Evolutionary conservation across 2,329 filamentous ascomycete genomes (phyloP).

Genomic region (Metarhizium robertsii): DNA sequence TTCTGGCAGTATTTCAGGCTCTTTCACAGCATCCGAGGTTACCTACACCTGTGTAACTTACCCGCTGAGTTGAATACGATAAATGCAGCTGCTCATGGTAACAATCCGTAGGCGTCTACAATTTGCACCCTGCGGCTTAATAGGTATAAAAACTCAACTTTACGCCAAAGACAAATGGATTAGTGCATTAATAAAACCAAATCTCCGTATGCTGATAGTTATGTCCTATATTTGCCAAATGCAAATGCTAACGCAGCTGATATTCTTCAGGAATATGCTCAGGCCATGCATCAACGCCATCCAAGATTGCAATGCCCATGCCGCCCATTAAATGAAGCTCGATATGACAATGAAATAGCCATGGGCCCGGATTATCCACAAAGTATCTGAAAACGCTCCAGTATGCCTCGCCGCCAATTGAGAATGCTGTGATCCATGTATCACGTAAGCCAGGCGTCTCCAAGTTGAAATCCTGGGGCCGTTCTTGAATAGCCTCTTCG

Average conservation of each 20-base stretch:
- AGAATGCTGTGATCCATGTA: constrained; percentile 12
- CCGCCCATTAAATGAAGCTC: constrained; percentile 35
- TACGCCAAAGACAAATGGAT: too few relatives aligned
- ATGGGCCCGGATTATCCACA: constrained; percentile 34
- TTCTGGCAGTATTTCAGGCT: too few relatives aligned
- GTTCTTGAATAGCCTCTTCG: constrained; percentile 23
- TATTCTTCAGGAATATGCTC: background rate
- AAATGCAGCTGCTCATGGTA: too few relatives aligned
- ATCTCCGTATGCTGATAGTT: too few relatives aligned
- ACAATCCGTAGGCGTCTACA: too few relatives aligned
- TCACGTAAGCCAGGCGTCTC: constrained; percentile 32
- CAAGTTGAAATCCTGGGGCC: constrained; percentile 33
- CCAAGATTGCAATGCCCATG: constrained; percentile 36
- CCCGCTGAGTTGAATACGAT: too few relatives aligned
- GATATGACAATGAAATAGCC: constrained; percentile 40
- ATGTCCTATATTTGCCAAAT: background rate
- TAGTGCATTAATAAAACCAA: too few relatives aligned
- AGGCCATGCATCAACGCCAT: constrained; percentile 29
- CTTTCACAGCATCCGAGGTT: too few relatives aligned
- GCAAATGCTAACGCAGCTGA: background rate
- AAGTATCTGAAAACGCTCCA: constrained; percentile 36
- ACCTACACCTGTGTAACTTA: too few relatives aligned
- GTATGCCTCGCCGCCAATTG: constrained; percentile 10
- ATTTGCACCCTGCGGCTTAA: too few relatives aligned
- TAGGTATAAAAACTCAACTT: too few relatives aligned